Evolutionary conservation across 352 stramenopile genomes (phyloP).

Genomic region (Phytophthora rubi): DNA sequence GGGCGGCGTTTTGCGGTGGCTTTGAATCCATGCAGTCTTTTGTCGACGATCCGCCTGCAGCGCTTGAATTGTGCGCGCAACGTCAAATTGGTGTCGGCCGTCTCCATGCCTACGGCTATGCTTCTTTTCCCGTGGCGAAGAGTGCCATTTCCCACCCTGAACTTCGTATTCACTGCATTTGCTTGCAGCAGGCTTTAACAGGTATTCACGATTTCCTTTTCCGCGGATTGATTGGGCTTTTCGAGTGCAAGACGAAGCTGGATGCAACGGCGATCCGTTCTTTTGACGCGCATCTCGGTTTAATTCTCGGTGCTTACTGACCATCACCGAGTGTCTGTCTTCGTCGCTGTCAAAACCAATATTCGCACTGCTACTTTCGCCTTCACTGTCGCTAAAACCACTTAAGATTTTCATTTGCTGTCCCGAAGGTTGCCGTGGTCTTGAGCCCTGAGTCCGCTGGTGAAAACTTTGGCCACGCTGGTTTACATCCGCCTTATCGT

Average conservation of each 20-base stretch:
- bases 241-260: neutral
- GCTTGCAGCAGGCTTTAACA: neutral
- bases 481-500: neutral
- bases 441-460: neutral
- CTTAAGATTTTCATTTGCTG: neutral
- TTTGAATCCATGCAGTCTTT: constrained; percentile 42
- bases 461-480: neutral
- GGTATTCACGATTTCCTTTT: neutral
- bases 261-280: neutral
- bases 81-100: constrained; percentile 16
- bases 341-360: neutral
- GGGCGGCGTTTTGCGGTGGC: neutral
- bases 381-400: neutral
- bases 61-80: constrained; percentile 36
- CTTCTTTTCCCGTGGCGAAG: neutral
- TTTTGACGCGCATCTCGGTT: neutral
- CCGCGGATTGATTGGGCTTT: neutral
- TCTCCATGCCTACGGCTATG: neutral
- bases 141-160: neutral
- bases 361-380: neutral
- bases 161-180: neutral
- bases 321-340: neutral
- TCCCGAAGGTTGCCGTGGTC: neutral
- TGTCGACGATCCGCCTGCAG: constrained; percentile 46
- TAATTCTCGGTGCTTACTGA: neutral